A percentile compares a stretch with the other conserved stretches of the same genome.
Evolutionary conservation across 202 grass and related monocot species (phyloP).

Genomic region (Saccharum hybrid): DNA sequence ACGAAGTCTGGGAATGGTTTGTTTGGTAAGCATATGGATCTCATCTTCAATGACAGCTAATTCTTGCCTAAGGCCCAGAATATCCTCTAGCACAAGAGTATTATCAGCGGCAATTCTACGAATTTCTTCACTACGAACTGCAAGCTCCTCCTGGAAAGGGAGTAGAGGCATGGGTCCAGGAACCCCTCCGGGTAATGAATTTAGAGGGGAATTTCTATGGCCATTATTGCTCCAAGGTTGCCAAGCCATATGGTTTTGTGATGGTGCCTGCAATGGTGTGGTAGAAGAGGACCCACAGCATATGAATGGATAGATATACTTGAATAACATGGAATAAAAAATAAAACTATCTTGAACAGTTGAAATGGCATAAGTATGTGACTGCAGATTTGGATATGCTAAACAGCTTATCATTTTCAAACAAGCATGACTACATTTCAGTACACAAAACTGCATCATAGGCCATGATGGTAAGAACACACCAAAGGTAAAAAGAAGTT

Average conservation of each 20-base stretch:
- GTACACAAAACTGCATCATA: background rate
- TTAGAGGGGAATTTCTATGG: background rate
- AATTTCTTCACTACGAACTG: background rate
- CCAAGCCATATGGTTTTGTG: background rate
- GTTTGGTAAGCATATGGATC: constrained; percentile 3
- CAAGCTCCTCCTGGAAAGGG: constrained; percentile 5
- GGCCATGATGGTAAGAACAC: background rate
- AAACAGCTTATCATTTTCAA: background rate
- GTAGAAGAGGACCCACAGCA: background rate
- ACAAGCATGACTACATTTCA: background rate
- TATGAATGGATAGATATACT: background rate
- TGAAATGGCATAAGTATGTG: background rate
- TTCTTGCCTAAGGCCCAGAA: background rate
- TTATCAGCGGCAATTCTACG: constrained; percentile 4
- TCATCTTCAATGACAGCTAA: background rate
- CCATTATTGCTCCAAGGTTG: background rate
- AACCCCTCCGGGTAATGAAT: background rate
- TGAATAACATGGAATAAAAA: background rate
- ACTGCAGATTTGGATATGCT: background rate
- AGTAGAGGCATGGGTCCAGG: background rate
- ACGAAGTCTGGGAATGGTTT: constrained; percentile 9
- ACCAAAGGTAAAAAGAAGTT: background rate
- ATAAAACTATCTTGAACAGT: background rate
- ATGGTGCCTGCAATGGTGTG: background rate
- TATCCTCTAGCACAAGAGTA: constrained; percentile 13